Conservation (phyloP, 257 asterid genomes). For the Solanum pimpinellifolium region DNA sequence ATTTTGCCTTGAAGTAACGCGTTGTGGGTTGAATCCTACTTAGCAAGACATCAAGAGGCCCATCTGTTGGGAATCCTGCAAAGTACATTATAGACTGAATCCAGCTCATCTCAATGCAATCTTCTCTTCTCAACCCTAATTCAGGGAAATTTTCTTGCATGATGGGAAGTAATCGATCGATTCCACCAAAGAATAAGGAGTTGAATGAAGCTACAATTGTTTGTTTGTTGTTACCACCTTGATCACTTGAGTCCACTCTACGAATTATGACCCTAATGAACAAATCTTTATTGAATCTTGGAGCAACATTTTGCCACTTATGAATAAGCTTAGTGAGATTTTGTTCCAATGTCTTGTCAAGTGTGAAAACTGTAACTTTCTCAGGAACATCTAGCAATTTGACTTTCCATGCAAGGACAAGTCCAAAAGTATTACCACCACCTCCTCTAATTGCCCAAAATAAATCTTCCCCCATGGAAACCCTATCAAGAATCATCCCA, state of each 20-base stretch:
- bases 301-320: conserved; percentile 2
- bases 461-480: not conserved
- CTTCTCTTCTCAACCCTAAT: not conserved
- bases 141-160: not conserved
- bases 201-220: not conserved
- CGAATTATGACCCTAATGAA: not conserved
- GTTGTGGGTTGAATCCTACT: not conserved
- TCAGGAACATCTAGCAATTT: not conserved
- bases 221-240: not conserved
- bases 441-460: conserved; percentile 8
- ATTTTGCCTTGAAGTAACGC: not conserved
- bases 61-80: not conserved
- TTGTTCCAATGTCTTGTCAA: not conserved
- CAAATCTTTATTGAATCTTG: not conserved
- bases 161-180: not conserved
- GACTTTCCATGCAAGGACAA: conserved; percentile 1
- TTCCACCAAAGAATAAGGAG: not conserved
- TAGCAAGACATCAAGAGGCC: not conserved
- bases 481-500: not conserved
- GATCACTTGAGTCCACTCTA: not conserved
- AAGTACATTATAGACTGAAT: not conserved
- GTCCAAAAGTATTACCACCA: conserved; percentile 1
- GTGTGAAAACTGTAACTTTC: not conserved
- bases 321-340: not conserved
- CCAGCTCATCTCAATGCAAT: conserved; percentile 1